Evolutionary conservation across 2,329 filamentous ascomycete species (phyloP).

Genomic region (Lomentospora prolificans): DNA sequence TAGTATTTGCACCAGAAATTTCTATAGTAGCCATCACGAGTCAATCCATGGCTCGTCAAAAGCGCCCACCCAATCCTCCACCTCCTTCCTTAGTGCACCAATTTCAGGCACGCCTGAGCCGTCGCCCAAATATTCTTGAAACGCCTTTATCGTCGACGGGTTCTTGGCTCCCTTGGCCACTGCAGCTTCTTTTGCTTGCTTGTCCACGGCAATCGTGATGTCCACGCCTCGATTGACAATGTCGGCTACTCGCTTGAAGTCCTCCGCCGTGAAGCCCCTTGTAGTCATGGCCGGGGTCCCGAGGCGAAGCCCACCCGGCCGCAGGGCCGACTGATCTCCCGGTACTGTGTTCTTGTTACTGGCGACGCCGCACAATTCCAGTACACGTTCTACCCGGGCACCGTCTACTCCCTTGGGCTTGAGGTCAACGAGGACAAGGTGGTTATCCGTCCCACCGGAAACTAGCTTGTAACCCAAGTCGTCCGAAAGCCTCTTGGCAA

Average conservation of each 20-base stretch:
- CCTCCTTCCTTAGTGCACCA: slow-evolving; percentile 60
- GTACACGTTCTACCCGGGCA: slow-evolving; percentile 76
- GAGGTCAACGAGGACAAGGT: slow-evolving; percentile 86
- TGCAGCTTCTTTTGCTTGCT: slow-evolving; percentile 56
- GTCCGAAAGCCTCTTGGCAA: slow-evolving; percentile 58
- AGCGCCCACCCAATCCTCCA: slow-evolving; percentile 62
- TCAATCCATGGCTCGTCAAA: slow-evolving; percentile 1
- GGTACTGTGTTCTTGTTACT: slow-evolving; percentile 99
- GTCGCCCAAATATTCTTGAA: slow-evolving; percentile 57
- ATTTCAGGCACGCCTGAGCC: slow-evolving; percentile 62
- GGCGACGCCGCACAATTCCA: slow-evolving; percentile 91
- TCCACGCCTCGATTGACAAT: slow-evolving; percentile 76
- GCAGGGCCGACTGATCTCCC: slow-evolving; percentile 85
- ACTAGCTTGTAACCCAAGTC: slow-evolving; percentile 82
- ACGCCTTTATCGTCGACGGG: slow-evolving; percentile 54
- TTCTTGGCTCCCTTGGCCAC: slow-evolving; percentile 58
- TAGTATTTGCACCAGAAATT: not conserved
- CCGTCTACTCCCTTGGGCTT: slow-evolving; percentile 84
- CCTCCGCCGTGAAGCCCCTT: slow-evolving; percentile 77
- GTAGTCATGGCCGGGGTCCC: slow-evolving; percentile 98
- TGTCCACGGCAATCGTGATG: slow-evolving; percentile 68
- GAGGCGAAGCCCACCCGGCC: slow-evolving; percentile 86
- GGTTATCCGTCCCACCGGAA: slow-evolving; percentile 91
- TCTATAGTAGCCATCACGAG: not conserved
- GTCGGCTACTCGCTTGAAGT: slow-evolving; percentile 79